Percentiles rank a stretch among this genome's conserved stretches.
phyloP scores from a whole-genome alignment of 179 eudicot genomes.

The Heliamphora pulchella region DNA sequence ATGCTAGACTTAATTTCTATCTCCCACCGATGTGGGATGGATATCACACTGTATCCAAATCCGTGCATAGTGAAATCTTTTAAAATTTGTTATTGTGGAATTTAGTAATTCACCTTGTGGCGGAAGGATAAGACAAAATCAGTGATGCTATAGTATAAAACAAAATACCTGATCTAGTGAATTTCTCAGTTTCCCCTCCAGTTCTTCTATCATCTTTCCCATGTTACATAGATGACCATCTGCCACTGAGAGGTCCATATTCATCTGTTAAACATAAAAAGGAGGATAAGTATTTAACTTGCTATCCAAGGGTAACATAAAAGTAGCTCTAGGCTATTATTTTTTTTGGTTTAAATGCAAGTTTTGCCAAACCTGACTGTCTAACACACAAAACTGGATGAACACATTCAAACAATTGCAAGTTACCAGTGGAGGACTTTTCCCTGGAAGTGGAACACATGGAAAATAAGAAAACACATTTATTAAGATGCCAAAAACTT shows the following conservation, averaged over 20 bases:
- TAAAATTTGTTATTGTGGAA: too few relatives aligned
- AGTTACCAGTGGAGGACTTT: background rate
- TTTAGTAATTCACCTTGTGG: background rate
- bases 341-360: background rate
- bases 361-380: slow-evolving; percentile 2
- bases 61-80: too few relatives aligned
- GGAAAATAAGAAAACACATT: background rate
- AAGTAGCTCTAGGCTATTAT: background rate
- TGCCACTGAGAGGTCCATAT: slow-evolving; percentile 68
- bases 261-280: slow-evolving; percentile 46
- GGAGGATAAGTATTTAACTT: background rate
- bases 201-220: slow-evolving; percentile 97
- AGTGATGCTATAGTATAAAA: background rate
- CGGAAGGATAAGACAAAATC: background rate
- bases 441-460: too few relatives aligned
- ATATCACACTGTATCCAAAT: too few relatives aligned
- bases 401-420: background rate
- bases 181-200: slow-evolving; percentile 88
- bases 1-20: too few relatives aligned
- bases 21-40: too few relatives aligned
- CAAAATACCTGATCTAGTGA: slow-evolving; percentile 79
- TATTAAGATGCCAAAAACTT: background rate
- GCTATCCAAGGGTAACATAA: slow-evolving; percentile 1
- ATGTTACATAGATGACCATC: slow-evolving; percentile 95
- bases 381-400: background rate